Evolutionary conservation across 441 rosid genomes (phyloP), one percentile per base, ranked within the genome.

Genomic region (Bocquillonia castaneifolia): DNA sequence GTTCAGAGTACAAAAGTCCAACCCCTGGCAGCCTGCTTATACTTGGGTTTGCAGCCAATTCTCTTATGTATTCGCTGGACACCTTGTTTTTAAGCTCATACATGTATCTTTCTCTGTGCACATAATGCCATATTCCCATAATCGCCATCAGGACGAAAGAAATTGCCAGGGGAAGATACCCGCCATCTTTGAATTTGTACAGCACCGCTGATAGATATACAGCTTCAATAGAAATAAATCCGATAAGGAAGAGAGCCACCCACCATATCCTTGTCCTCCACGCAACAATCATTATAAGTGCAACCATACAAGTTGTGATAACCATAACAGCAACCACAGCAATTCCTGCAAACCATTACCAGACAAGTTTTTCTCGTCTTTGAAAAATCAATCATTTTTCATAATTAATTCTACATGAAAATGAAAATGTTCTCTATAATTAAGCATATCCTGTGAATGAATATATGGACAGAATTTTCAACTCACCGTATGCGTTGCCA

Each of bases 281-380:
- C 69, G 87, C 76, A 17, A 88, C 77, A 8, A 90, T 75, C 98
- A 88, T 92, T 57, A 90, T 84, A 28, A 88, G 81, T 2, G 86
- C 59, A 52, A 88, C 74, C 86, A 92, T 67, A 42, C 75, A 52
- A 15, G 98, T 90, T 6, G 95, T 88, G 48, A 88, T 86, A 32
- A 84, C 61, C 95, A 88, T 90, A 48, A 85, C 92, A n/a, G 83
- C 64, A 9, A 87, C 89, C n/a, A 86, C 87, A 0, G 90, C 93
- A 34, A 85, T 84, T 23, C 83, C 83, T 80, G 63, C 71, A 63
- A 3, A 34, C 48, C n/a, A n/a, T n/a, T n/a, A n/a, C n/a, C n/a
- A n/a, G n/a, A n/a, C n/a, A n/a, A n/a, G n/a, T n/a, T n/a, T n/a
- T n/a, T n/a, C n/a, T n/a, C n/a, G n/a, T n/a, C n/a, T n/a, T n/a